Evolutionary conservation across 139 green algal genomes (phyloP), one percentile per base, ranked within the genome.

Genomic region (Tetradesmus obliquus): DNA sequence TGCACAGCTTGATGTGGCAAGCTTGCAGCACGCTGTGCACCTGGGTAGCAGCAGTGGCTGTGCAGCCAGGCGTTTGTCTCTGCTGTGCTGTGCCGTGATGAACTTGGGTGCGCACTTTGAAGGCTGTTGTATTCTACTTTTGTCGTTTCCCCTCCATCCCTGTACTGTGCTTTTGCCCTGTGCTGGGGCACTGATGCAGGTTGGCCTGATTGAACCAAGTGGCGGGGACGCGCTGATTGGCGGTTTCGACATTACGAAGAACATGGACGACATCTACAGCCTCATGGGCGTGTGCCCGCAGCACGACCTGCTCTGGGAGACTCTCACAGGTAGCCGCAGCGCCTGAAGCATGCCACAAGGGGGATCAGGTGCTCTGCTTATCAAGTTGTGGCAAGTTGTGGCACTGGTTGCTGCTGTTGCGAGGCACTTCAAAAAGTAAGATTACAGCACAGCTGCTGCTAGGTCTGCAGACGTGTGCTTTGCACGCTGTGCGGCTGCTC

Each of bases 281-380:
- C 83, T 97, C 8, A 95, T 97, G 93, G 95, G 96, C 45, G 96
- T 97, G 54, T 98, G 95, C 88, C 95, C 95, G 51, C 98, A 99
- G 95, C 98, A 99, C 88, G 97, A 99, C 89, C 95, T 98, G 90
- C 97, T 99, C 81, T 99, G 97, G 97, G 96, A 97, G 74, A 91
- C 93, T 57, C 95, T 99, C 55, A 99, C 97, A 7, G 94, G 86
- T 24, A 88, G 66, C 13, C 12, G 24, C 45, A 24, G 24, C 12
- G 15, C 8, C 66, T 76, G 66, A 2, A 8, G 66, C 17, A 19
- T 17, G 69, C 15, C 32, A 45, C 32, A 45, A 45, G 32, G 32
- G 32, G 32, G 32, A 45, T 45, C 32, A 45, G 57, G 57, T 66
- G 57, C 57, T 66, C 9, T 66, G 57, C 57, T 66, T 13, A 66